phyloP scores from a whole-genome alignment of 495 filamentous ascomycete genomes.

The Podospora didyma region DNA sequence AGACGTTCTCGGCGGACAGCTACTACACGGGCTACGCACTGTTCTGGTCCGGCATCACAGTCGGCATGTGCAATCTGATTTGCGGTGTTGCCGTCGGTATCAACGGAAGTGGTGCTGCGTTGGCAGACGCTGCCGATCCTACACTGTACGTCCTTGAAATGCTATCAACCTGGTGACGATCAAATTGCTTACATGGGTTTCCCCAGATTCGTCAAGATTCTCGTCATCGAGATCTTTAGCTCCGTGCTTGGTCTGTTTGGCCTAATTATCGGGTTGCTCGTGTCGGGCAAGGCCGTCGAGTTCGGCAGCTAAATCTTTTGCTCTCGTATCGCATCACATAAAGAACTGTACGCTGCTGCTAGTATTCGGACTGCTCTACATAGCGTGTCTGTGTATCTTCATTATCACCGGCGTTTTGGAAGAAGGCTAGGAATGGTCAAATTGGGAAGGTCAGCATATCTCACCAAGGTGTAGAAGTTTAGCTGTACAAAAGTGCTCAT shows the following conservation, averaged over 20 bases:
- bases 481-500: slow-evolving; percentile 26
- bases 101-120: slow-evolving; percentile 92
- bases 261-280: slow-evolving; percentile 86
- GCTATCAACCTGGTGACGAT: neutral
- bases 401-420: slow-evolving; percentile 34
- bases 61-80: slow-evolving; percentile 90
- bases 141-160: slow-evolving; percentile 61
- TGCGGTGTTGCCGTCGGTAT: slow-evolving; percentile 97
- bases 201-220: slow-evolving; percentile 90
- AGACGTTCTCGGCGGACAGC: slow-evolving; percentile 66
- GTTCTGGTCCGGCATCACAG: slow-evolving; percentile 93
- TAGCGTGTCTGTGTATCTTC: slow-evolving; percentile 26
- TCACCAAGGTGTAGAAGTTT: slow-evolving; percentile 19
- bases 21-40: slow-evolving; percentile 96
- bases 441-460: slow-evolving; percentile 26
- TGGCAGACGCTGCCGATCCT: slow-evolving; percentile 93
- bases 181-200: slow-evolving; percentile 17
- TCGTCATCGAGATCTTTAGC: slow-evolving; percentile 99
- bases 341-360: neutral
- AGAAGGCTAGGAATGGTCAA: slow-evolving; percentile 23
- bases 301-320: slow-evolving; percentile 47
- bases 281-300: slow-evolving; percentile 74
- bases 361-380: slow-evolving; percentile 16
- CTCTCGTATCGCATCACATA: neutral
- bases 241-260: slow-evolving; percentile 98